phyloP scores from a whole-genome alignment of 2,329 filamentous ascomycete genomes.

The Hymenoscyphus fraxineus region DNA sequence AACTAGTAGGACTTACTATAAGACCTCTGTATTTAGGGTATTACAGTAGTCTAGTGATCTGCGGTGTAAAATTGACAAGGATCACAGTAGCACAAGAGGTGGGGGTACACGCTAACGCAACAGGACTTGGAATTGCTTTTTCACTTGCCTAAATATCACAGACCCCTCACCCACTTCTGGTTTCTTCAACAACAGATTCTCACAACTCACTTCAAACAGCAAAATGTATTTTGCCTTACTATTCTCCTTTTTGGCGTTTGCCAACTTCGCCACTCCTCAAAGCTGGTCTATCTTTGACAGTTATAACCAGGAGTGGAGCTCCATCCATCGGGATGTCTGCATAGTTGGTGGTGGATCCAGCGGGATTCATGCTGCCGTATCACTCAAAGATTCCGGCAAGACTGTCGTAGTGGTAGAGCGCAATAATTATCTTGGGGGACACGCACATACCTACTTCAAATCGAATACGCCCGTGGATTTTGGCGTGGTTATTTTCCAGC shows the following conservation, averaged over 20 bases:
- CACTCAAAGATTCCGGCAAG: slow-evolving; percentile 1
- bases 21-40: too few species aligned
- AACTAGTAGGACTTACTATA: too few species aligned
- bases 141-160: too few species aligned
- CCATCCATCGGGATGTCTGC: background rate
- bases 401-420: slow-evolving; percentile 7
- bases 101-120: too few species aligned
- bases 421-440: slow-evolving; percentile 3
- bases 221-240: background rate
- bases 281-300: background rate
- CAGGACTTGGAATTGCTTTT: too few species aligned
- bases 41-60: too few species aligned
- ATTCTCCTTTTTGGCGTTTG: background rate
- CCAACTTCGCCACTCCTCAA: background rate
- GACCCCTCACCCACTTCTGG: too few species aligned
- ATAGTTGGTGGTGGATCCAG: background rate
- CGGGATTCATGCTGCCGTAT: background rate
- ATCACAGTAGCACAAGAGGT: too few species aligned
- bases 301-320: background rate
- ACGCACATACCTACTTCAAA: slow-evolving; percentile 3
- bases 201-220: background rate
- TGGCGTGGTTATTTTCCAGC: background rate
- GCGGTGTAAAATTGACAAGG: too few species aligned
- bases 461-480: background rate
- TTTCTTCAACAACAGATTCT: too few species aligned